Conservation (phyloP, 2,329 filamentous ascomycete genomes). For the Pseudophaeomoniella oleicola region DNA sequence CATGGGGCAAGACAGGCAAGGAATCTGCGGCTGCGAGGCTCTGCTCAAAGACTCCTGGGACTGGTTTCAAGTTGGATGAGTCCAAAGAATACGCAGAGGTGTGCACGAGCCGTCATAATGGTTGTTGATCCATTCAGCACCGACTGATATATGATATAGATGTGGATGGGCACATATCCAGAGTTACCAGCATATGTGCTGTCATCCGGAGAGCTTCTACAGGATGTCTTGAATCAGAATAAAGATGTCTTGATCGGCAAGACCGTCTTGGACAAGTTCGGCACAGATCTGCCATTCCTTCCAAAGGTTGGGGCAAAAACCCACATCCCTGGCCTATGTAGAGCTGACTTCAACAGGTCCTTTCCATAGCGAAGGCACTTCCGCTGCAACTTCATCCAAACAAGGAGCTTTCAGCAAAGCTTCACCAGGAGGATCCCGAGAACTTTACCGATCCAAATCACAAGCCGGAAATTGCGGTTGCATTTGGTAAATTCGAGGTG, state of each 20-base stretch:
- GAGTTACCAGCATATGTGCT: conserved; percentile 52
- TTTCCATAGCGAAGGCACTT: conserved; percentile 62
- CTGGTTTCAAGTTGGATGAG: conserved; percentile 49
- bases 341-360: conserved; percentile 28
- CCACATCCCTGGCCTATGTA: no score
- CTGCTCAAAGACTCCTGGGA: conserved; percentile 50
- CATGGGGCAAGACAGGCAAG: conserved; percentile 56
- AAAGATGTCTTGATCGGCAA: conserved; percentile 50
- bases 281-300: conserved; percentile 53
- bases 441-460: conserved; percentile 61
- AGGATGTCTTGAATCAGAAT: conserved; percentile 48
- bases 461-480: conserved; percentile 67
- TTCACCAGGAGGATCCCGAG: conserved; percentile 49
- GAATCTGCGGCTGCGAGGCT: conserved; percentile 51
- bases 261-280: conserved; percentile 45
- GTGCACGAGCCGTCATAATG: conserved; percentile 1
- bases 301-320: conserved; percentile 46
- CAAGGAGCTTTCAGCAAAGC: conserved; percentile 47
- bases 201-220: conserved; percentile 47
- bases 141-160: conserved; percentile 16
- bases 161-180: conserved; percentile 69
- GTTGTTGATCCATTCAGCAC: neutral
- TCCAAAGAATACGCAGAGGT: conserved; percentile 49
- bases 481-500: conserved; percentile 56
- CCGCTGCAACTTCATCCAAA: conserved; percentile 64